phyloP scores from a whole-genome alignment of 2,329 filamentous ascomycete genomes.

The Ascochyta pisi region DNA sequence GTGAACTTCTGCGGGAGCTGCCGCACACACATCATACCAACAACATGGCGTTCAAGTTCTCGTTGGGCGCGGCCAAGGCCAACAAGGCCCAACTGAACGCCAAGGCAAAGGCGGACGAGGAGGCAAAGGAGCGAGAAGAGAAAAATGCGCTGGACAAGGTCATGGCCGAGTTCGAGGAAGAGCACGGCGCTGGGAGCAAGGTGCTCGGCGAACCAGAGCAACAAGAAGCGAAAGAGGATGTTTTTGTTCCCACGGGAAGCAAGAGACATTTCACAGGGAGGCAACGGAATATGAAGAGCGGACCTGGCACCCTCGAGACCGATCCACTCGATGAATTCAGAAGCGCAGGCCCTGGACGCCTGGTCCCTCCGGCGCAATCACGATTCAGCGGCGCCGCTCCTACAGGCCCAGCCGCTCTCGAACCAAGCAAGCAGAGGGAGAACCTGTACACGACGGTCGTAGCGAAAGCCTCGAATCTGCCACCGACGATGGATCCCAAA shows the following conservation, averaged over 20 bases:
- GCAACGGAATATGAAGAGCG: conserved; percentile 41
- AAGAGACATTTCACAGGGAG: conserved; percentile 42
- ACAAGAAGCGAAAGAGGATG: conserved; percentile 29
- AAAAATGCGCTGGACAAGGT: conserved; percentile 40
- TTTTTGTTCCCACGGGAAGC: conserved; percentile 38
- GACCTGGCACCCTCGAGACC: conserved; percentile 41
- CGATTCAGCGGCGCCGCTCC: conserved; percentile 24
- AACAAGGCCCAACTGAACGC: conserved; percentile 33
- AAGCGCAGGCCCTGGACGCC: conserved; percentile 21
- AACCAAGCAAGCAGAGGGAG: conserved; percentile 27
- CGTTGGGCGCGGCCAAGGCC: conserved; percentile 32
- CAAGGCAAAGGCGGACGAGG: conserved; percentile 41
- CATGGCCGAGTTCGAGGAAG: conserved; percentile 41
- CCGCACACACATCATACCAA: conserved; percentile 7
- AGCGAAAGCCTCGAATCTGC: conserved; percentile 43
- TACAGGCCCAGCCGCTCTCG: conserved; percentile 23
- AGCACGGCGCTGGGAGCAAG: conserved; percentile 35
- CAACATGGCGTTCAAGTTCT: conserved; percentile 42
- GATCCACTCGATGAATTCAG: conserved; percentile 34
- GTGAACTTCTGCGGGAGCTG: conserved; percentile 14
- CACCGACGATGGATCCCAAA: conserved; percentile 32
- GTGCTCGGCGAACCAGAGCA: conserved; percentile 33
- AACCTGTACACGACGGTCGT: conserved; percentile 40
- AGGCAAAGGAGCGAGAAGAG: conserved; percentile 41
- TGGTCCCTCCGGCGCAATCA: conserved; percentile 22